Evolutionary conservation across 495 filamentous ascomycete species (phyloP), one percentile per base, ranked within the genome.

Genomic region (Oidiodendron maius): DNA sequence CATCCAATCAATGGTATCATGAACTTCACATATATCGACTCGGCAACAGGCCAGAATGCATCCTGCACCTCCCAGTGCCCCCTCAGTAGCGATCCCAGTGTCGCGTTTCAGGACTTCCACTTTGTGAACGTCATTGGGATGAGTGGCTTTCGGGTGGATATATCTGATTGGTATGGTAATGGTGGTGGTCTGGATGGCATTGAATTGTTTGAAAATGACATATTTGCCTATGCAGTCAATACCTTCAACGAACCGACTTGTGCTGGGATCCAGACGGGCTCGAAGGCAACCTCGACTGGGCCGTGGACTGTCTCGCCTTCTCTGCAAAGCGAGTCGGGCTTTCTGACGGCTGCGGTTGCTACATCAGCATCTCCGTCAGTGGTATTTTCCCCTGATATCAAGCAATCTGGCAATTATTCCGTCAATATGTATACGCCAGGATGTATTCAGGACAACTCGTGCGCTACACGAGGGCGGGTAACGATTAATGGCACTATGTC

Each of bases 381-480:
- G 18, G 64, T 75, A n/a, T 96, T 96, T 60, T 65, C 74, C 48
- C 93, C 94, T 6, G 81, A 96, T 61, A 84, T 99, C 58, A 82
- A 82, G 60, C 83, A 95, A 57, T 83, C 87, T 3, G 94, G 94
- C 16, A 87, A 94, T 56, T 99, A 97, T 62, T 78, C 81, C 0
- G 81, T 99, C 51, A 81, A 81, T 45, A 61, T 99, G 17, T 97
- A 86, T 60, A 99, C 93, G 0, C 94, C 93, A 3, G 93, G 93
- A 2, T 99, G 94, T 59, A 57, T 71, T 16, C 78, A 86, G 56
- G 94, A 96, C 56, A 79, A 78, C 48, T 82, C 78, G 21, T 97
- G 94, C 62, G 55, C 52, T 32, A 77, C 70, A 15, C 82, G 93
- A 37, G 94, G 91, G 23, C 75, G 78, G 59, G 79, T 94, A 46